Conservation (phyloP, 257 asterid species). For the Fraxinus anomala region DNA sequence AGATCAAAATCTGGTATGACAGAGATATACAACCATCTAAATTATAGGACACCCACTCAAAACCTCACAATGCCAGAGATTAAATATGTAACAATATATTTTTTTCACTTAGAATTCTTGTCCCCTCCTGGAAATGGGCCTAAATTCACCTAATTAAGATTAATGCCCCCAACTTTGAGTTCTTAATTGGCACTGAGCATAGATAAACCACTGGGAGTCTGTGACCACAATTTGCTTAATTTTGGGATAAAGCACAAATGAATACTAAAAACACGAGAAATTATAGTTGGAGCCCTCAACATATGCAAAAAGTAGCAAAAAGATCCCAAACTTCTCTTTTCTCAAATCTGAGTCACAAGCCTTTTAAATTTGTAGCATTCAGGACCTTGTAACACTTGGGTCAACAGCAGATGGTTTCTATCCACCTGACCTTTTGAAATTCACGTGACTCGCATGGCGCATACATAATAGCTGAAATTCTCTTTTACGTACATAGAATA, state of each 20-base stretch:
- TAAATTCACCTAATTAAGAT: not conserved
- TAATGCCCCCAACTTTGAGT: not conserved
- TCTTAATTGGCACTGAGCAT: not conserved
- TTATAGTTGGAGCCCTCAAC: not conserved
- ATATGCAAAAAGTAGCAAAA: not conserved
- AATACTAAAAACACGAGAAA: not conserved
- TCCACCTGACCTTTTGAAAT: not conserved
- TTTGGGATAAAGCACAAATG: not conserved
- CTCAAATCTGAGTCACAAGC: not conserved
- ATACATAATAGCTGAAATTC: not conserved
- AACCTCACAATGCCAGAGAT: not conserved
- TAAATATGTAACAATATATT: not conserved
- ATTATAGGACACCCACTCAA: not conserved
- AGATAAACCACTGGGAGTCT: not conserved
- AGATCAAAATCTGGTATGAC: not conserved
- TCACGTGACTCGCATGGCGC: not conserved
- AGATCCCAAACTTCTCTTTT: not conserved
- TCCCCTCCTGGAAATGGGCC: not conserved
- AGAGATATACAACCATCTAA: not conserved
- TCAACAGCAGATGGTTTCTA: not conserved
- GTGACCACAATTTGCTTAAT: not conserved
- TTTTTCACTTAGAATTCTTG: not conserved
- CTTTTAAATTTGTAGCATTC: not conserved
- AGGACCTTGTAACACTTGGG: not conserved
- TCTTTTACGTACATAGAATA: not conserved